These are phyloP conservation scores for Chrysosporium queenslandicum DNA, from an alignment of 2,329 filamentous ascomycete genomes.

Conservation along the genomic window DNA sequence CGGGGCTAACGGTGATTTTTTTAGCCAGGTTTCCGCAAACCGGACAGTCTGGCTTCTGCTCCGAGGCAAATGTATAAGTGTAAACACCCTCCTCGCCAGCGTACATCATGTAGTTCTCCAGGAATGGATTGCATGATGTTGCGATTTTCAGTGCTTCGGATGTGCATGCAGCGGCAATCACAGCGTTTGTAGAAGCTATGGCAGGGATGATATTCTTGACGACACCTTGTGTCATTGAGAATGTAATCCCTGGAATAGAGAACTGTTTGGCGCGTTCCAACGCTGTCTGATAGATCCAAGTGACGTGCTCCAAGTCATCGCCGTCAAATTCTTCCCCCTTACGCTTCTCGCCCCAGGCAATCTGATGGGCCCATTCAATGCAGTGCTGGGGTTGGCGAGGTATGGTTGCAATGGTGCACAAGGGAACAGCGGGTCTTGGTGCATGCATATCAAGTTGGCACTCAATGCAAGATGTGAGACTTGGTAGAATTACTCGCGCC, in stretches of 20 bases:
- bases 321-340: constrained; percentile 81
- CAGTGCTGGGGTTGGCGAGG: constrained; percentile 96
- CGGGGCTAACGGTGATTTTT: constrained; percentile 60
- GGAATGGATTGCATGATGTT: constrained; percentile 66
- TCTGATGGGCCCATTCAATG: constrained; percentile 97
- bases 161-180: constrained; percentile 89
- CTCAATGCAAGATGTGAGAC: constrained; percentile 91
- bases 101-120: constrained; percentile 99
- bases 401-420: constrained; percentile 93
- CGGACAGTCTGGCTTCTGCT: constrained; percentile 88
- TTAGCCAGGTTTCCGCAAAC: constrained; percentile 81
- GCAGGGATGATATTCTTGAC: constrained; percentile 99
- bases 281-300: constrained; percentile 88
- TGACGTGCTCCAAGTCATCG: constrained; percentile 92
- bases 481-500: constrained; percentile 80
- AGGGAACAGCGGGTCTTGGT: constrained; percentile 87
- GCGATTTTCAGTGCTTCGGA: constrained; percentile 95
- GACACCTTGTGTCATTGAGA: constrained; percentile 90
- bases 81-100: constrained; percentile 92
- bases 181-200: constrained; percentile 94
- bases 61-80: constrained; percentile 92
- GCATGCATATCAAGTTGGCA: constrained; percentile 98
- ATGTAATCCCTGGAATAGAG: constrained; percentile 84
- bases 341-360: constrained; percentile 84
- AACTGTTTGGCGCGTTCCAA: constrained; percentile 74